phyloP scores from a whole-genome alignment of 345 rosid species.

The Hirschfeldia incana region DNA sequence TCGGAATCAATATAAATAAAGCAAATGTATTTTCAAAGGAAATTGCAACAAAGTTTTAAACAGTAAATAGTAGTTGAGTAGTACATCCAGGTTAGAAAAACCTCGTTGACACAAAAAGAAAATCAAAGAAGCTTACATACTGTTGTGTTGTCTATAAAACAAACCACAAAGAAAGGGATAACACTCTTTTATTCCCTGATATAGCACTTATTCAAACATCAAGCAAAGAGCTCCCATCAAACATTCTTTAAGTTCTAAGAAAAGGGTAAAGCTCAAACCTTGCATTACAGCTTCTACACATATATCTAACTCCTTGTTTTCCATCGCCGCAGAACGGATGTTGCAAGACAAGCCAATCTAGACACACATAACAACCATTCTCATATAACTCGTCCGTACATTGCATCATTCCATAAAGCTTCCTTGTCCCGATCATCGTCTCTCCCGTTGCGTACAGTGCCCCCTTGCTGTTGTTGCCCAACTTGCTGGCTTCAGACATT shows the following conservation, averaged over 20 bases:
- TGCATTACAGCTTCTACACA: not conserved
- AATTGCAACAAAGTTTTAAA: no score
- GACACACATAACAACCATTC: not conserved
- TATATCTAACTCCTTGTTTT: not conserved
- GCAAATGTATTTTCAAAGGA: no score
- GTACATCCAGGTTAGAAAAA: no score
- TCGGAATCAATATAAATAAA: no score
- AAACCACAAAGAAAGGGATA: not conserved
- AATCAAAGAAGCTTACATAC: not conserved
- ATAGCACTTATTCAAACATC: not conserved
- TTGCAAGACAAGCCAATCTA: not conserved
- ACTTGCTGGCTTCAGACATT: not conserved
- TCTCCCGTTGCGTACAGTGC: not conserved
- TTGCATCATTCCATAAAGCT: not conserved
- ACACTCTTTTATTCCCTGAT: not conserved
- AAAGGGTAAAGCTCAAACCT: conserved; percentile 1
- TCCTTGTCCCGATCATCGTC: not conserved
- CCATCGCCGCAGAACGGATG: not conserved
- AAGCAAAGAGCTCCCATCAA: not conserved
- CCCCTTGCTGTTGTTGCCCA: not conserved
- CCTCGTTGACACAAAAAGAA: no score
- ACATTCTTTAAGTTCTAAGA: not conserved
- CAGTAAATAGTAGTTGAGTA: no score
- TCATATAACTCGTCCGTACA: not conserved
- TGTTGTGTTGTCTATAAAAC: not conserved